A percentile compares a stretch with the other conserved stretches of the same genome.
These are phyloP conservation scores for Diddensiella caesifluorescens DNA, from an alignment of 805 yeast genomes.

Conservation along the genomic window DNA sequence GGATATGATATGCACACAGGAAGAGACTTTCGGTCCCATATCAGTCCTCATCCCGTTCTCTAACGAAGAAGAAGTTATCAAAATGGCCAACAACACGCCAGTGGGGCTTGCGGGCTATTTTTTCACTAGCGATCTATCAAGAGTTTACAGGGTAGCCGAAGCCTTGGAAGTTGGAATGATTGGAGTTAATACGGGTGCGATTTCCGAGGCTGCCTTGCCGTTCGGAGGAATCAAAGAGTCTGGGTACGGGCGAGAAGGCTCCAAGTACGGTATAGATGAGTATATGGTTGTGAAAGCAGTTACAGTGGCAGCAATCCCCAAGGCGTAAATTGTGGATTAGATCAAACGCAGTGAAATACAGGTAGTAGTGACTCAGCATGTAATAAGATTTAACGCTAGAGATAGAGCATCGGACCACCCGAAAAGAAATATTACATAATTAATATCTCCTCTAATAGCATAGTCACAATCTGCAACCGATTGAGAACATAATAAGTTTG, in stretches of 20 bases:
- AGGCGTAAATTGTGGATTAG: no score
- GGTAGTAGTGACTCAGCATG: no score
- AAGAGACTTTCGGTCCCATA: conserved; percentile 80
- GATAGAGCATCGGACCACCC: no score
- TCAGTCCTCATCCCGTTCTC: conserved; percentile 63
- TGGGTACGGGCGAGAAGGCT: conserved; percentile 92
- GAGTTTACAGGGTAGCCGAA: conserved; percentile 59
- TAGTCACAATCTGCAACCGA: no score
- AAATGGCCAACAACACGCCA: conserved; percentile 56
- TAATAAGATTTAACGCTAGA: no score
- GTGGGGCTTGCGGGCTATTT: conserved; percentile 79
- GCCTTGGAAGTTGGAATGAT: conserved; percentile 72
- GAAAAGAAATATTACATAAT: no score
- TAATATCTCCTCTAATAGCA: no score
- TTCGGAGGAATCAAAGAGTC: conserved; percentile 90
- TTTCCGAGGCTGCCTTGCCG: conserved; percentile 47
- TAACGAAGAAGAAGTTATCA: conserved; percentile 59
- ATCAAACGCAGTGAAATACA: no score
- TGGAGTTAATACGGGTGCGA: conserved; percentile 70
- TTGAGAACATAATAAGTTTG: no score
- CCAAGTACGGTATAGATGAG: conserved; percentile 70
- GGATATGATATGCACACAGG: conserved; percentile 52
- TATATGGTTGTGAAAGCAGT: conserved; percentile 85
- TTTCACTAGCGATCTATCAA: conserved; percentile 49
- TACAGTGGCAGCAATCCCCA: conserved; percentile 20